Evolutionary conservation across 73 alveolate genomes (phyloP).

Genomic region (Uronychia binucleata): DNA sequence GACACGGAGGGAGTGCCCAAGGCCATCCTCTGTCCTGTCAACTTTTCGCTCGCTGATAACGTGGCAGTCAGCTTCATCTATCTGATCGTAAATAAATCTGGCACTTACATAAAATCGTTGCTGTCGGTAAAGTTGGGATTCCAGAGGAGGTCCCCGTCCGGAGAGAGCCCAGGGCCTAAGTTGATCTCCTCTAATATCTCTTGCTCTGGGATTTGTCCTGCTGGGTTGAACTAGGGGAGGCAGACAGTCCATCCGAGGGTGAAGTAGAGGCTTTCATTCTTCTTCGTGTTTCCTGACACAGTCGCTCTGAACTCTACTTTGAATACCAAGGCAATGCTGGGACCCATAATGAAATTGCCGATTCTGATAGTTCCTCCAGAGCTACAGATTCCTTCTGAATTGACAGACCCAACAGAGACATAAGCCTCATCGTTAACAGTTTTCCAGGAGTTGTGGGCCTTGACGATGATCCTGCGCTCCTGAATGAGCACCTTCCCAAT

Average conservation of each 20-base stretch:
- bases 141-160: constrained; percentile 57
- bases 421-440: constrained; percentile 23
- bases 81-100: too few relatives aligned
- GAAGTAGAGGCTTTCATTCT: constrained; percentile 32
- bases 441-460: constrained; percentile 48
- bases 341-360: constrained; percentile 46
- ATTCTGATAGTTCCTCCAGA: constrained; percentile 31
- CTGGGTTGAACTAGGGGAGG: constrained; percentile 27
- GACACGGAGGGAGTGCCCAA: not conserved
- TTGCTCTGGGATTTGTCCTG: constrained; percentile 37
- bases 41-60: constrained; percentile 6
- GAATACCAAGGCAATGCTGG: constrained; percentile 47
- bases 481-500: not conserved
- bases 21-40: not conserved
- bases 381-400: constrained; percentile 28
- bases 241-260: constrained; percentile 59
- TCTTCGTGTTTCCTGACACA: not conserved
- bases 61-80: constrained; percentile 25
- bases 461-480: constrained; percentile 36
- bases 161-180: constrained; percentile 60
- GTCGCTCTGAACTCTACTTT: constrained; percentile 40
- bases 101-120: not conserved
- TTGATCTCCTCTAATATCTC: constrained; percentile 17
- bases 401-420: constrained; percentile 12
- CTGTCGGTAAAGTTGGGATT: constrained; percentile 24